Evolutionary conservation across 139 green algal genomes (phyloP).

Genomic region (Deuterostichococcus epilithicus): DNA sequence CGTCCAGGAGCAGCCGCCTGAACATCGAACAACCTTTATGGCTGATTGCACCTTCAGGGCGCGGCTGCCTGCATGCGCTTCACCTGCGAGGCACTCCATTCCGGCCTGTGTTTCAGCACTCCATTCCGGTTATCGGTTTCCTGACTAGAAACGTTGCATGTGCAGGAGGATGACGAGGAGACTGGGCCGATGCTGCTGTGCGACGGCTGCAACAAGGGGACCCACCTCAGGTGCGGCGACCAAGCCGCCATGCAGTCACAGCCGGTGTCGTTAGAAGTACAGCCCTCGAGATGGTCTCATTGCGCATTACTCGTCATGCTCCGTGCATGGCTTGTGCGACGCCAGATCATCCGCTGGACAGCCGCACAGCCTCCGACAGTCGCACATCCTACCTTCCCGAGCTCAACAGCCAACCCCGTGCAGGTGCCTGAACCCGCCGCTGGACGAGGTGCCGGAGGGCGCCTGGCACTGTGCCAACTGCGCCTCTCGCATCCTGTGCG

Average conservation of each 20-base stretch:
- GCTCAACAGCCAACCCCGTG: not conserved
- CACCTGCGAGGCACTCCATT: no score
- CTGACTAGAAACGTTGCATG: no score
- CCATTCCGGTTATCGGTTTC: no score
- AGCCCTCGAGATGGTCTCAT: no score
- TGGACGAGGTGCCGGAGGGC: not conserved
- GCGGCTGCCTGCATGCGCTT: no score
- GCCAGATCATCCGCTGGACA: not conserved
- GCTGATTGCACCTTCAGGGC: no score
- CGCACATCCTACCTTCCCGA: not conserved
- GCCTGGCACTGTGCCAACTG: slow-evolving; percentile 21
- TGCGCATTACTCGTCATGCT: no score
- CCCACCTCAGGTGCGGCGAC: not conserved
- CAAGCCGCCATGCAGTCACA: not conserved
- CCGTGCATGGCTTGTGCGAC: not conserved
- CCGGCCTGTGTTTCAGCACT: no score
- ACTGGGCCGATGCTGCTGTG: slow-evolving; percentile 19
- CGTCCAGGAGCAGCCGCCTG: no score
- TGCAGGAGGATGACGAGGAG: slow-evolving; percentile 10
- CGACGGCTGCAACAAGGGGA: slow-evolving; percentile 18
- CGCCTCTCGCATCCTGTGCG: not conserved
- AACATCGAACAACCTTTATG: no score
- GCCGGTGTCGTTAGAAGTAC: not conserved
- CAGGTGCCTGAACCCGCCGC: not conserved
- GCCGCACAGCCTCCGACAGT: not conserved